phyloP scores from a whole-genome alignment of 1,139 yeast species.

The Scheffersomyces quercinus region DNA sequence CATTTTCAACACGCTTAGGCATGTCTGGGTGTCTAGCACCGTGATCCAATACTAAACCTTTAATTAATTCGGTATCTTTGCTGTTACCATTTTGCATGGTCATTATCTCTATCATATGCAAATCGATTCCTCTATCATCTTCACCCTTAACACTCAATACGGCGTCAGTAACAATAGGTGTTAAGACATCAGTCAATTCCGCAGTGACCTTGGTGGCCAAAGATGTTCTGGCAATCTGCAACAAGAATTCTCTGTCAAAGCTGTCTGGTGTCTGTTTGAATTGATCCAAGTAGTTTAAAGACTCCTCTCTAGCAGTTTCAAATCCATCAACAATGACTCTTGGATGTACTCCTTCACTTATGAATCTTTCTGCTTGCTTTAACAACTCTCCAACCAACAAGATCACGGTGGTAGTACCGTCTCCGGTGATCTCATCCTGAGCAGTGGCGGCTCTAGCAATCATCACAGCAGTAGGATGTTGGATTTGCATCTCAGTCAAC shows the following conservation, averaged over 20 bases:
- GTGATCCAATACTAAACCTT: constrained; percentile 93
- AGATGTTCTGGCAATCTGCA: constrained; percentile 91
- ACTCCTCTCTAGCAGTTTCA: constrained; percentile 79
- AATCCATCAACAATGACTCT: constrained; percentile 93
- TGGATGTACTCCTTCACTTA: constrained; percentile 95
- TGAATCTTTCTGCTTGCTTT: constrained; percentile 91
- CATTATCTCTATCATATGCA: constrained; percentile 98
- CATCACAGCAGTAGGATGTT: constrained; percentile 99
- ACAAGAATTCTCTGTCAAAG: constrained; percentile 79
- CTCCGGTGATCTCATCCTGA: constrained; percentile 98
- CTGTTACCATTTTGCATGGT: constrained; percentile 94
- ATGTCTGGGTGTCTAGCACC: constrained; percentile 99
- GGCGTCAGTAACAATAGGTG: constrained; percentile 96
- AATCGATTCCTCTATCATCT: constrained; percentile 58
- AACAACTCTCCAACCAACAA: constrained; percentile 91
- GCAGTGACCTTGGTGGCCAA: constrained; percentile 80
- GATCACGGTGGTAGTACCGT: constrained; percentile 98
- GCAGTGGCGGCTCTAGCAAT: constrained; percentile 98
- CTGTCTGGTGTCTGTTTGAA: constrained; percentile 52
- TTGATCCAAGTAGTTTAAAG: constrained; percentile 66
- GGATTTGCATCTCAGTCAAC: constrained; percentile 95
- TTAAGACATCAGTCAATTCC: constrained; percentile 74
- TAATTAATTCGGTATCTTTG: constrained; percentile 77
- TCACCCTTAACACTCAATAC: constrained; percentile 73
- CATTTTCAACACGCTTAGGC: constrained; percentile 88